Evolutionary conservation across 495 filamentous ascomycete species (phyloP).

Genomic region (Hypoxylon crocopeplum): DNA sequence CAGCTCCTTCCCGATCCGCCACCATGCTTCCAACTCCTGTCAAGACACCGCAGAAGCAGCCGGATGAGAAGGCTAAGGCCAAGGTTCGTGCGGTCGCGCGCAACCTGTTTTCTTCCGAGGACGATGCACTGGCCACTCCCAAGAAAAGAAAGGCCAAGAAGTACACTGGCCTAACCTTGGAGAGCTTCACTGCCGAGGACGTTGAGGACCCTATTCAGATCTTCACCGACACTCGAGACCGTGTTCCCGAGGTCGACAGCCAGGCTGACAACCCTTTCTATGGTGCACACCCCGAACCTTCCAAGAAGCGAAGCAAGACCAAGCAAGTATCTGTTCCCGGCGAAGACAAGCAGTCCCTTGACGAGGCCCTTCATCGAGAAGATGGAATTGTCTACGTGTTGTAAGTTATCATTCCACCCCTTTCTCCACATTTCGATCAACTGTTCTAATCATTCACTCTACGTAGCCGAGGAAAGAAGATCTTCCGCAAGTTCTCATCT

Average conservation of each 20-base stretch:
- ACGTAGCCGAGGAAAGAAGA: slow-evolving; percentile 84
- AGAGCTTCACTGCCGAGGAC: slow-evolving; percentile 68
- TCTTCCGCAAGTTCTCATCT: slow-evolving; percentile 73
- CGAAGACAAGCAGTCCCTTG: slow-evolving; percentile 62
- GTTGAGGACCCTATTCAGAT: slow-evolving; percentile 71
- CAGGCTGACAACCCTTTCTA: slow-evolving; percentile 80
- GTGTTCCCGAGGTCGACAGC: slow-evolving; percentile 73
- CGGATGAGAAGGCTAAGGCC: slow-evolving; percentile 55
- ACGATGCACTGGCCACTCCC: slow-evolving; percentile 66
- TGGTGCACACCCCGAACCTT: slow-evolving; percentile 46
- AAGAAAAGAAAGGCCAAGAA: slow-evolving; percentile 64
- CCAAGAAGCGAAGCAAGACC: slow-evolving; percentile 52
- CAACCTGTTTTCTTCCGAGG: slow-evolving; percentile 68
- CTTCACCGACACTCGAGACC: slow-evolving; percentile 88
- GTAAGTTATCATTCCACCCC: slow-evolving; percentile 62
- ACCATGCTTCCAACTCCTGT: slow-evolving; percentile 84
- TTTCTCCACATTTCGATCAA: slow-evolving; percentile 5
- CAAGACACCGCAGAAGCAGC: slow-evolving; percentile 84
- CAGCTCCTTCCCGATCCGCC: slow-evolving; percentile 23
- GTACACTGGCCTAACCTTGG: slow-evolving; percentile 69
- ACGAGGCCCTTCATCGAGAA: slow-evolving; percentile 67
- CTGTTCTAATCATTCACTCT: slow-evolving; percentile 36
- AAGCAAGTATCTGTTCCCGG: slow-evolving; percentile 56
- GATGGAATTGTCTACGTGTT: slow-evolving; percentile 88
- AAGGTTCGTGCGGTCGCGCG: slow-evolving; percentile 72